phyloP scores from a whole-genome alignment of 108 stramenopile species.

The Conticribra weissflogii region DNA sequence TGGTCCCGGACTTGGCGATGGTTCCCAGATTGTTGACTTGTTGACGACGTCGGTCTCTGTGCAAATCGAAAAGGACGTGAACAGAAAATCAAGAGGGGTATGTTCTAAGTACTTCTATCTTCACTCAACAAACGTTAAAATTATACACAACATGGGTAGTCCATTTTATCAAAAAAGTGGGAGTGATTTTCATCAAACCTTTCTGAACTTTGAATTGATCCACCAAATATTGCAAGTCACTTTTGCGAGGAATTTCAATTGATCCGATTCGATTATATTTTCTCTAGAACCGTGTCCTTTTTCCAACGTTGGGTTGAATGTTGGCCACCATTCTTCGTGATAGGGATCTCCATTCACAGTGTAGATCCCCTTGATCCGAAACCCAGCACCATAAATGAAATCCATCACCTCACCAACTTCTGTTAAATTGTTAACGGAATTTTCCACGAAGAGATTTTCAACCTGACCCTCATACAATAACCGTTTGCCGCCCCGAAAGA shows the following conservation, averaged over 20 bases:
- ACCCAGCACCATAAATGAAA: slow-evolving; percentile 28
- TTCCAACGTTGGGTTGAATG: slow-evolving; percentile 5
- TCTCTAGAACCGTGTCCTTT: background rate
- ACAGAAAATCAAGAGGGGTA: too few relatives aligned
- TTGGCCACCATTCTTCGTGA: slow-evolving; percentile 33
- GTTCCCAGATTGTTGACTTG: slow-evolving; percentile 99
- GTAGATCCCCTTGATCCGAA: slow-evolving; percentile 11
- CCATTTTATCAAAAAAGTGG: too few relatives aligned
- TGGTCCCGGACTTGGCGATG: slow-evolving; percentile 99
- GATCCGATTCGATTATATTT: background rate
- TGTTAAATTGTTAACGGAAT: slow-evolving; percentile 12
- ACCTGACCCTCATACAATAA: slow-evolving; percentile 17
- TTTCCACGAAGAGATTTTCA: slow-evolving; percentile 46
- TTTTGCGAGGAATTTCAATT: slow-evolving; percentile 25
- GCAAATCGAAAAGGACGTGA: too few relatives aligned
- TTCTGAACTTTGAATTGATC: slow-evolving; percentile 1
- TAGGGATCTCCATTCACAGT: slow-evolving; percentile 43
- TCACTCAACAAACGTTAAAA: too few relatives aligned
- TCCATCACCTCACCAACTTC: slow-evolving; percentile 10
- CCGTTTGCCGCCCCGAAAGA: slow-evolving; percentile 27
- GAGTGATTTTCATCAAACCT: too few relatives aligned
- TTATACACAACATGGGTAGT: too few relatives aligned
- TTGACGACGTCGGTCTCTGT: slow-evolving; percentile 99
- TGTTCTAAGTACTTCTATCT: too few relatives aligned
- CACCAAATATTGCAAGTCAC: slow-evolving; percentile 41